A percentile compares a stretch with the other conserved stretches of the same genome.
phyloP scores from a whole-genome alignment of 2,329 filamentous ascomycete genomes.

The Geosmithia flava region DNA sequence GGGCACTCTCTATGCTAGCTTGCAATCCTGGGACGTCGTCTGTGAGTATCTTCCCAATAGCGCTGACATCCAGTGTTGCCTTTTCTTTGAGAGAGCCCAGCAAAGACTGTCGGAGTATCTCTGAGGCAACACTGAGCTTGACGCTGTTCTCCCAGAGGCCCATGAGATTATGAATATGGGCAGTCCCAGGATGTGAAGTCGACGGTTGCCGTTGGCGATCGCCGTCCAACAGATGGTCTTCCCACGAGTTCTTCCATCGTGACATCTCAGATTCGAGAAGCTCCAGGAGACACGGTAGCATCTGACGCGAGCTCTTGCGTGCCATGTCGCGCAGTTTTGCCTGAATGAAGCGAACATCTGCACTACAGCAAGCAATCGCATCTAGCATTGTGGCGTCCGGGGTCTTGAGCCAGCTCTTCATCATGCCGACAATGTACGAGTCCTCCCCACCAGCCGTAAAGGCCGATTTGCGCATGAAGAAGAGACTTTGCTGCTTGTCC shows the following conservation, averaged over 20 bases:
- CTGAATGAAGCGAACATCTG: slow-evolving; percentile 1
- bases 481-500: slow-evolving; percentile 7
- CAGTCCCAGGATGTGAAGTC: not conserved
- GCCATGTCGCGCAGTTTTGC: slow-evolving; percentile 1
- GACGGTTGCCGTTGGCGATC: not conserved
- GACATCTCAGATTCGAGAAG: not conserved
- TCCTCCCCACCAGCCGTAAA: slow-evolving; percentile 1
- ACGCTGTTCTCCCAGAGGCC: slow-evolving; percentile 7
- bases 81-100: slow-evolving; percentile 3
- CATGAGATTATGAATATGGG: slow-evolving; percentile 1
- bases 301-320: not conserved
- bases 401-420: not conserved
- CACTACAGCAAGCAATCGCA: slow-evolving; percentile 1
- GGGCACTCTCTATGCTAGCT: slow-evolving; percentile 1
- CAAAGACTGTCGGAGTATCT: slow-evolving; percentile 6
- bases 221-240: not conserved
- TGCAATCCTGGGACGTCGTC: not conserved
- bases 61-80: not conserved
- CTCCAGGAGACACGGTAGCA: not conserved
- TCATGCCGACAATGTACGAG: not conserved
- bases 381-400: not conserved
- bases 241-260: not conserved
- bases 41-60: not conserved
- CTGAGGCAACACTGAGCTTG: slow-evolving; percentile 6
- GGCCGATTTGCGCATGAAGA: slow-evolving; percentile 6